Evolutionary conservation across 495 filamentous ascomycete species (phyloP), one percentile per base, ranked within the genome.

Genomic region (Penicillium pulvis): DNA sequence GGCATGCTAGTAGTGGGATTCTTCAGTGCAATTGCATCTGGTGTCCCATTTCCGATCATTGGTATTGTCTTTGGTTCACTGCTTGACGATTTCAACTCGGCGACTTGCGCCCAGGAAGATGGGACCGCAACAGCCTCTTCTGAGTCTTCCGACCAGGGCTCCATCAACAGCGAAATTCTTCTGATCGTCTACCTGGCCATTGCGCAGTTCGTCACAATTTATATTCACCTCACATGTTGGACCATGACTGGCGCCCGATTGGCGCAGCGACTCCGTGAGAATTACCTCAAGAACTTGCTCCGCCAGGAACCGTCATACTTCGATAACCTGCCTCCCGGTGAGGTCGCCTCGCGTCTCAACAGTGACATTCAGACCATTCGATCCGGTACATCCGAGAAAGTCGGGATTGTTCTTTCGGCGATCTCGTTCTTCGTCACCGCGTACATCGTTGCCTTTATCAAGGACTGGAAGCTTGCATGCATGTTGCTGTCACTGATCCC

Each of bases 51-150:
- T 51, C 87, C 86, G 14, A 71, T 89, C 24, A 83, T 89, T 39
- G 85, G 83, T 23, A 84, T 90, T 56, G 66, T 89, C 33, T 90
- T 89, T 60, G 87, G 87, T 53, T 71, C 87, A 69, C 76, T 90
- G 6, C 76, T 90, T 56, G 82, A 90, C 71, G 78, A 84, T 61
- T 78, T 90, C 59, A 88, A 89, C 67, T 72, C 73, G 4, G 79
- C 77, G n/a, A 79, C 82, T 16, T 88, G 86, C 61, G 60, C 70
- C 28, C 59, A 56, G 28, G 59, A 69, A 6, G 58, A 66, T n/a
- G 59, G 44, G 17, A 63, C 71, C 7, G 61, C 62, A 11, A 59
- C 60, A 5, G 48, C 66, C 7, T 46, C 49, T 11, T 59, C 61
- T 1, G 41, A 60, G 23, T 52, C 58, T 24, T 63, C 56, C 19